phyloP scores from a whole-genome alignment of 2,329 filamentous ascomycete species.

The Epichloe gansuensis region DNA sequence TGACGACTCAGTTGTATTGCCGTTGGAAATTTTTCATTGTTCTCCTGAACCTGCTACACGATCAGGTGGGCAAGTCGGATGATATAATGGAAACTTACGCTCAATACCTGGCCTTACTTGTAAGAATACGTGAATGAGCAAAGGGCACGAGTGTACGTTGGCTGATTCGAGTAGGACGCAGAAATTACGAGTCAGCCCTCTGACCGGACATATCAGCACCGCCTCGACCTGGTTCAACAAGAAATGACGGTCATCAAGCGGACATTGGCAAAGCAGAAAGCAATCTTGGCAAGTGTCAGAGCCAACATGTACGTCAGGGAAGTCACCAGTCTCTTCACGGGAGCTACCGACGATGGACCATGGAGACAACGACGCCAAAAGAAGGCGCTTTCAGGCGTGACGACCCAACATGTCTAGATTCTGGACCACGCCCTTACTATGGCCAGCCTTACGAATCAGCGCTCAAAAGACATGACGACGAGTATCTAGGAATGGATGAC shows the following conservation, averaged over 20 bases:
- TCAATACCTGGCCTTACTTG: slow-evolving; percentile 28
- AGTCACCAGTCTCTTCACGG: slow-evolving; percentile 8
- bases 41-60: slow-evolving; percentile 27
- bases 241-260: slow-evolving; percentile 27
- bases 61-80: slow-evolving; percentile 24
- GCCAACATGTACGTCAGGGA: slow-evolving; percentile 11
- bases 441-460: neutral
- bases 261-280: slow-evolving; percentile 21
- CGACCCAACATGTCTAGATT: neutral
- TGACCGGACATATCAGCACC: slow-evolving; percentile 28
- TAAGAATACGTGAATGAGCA: slow-evolving; percentile 12
- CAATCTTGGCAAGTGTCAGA: slow-evolving; percentile 18
- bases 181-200: slow-evolving; percentile 14
- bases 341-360: slow-evolving; percentile 5
- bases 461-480: slow-evolving; percentile 6
- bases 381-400: neutral
- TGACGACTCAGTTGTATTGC: slow-evolving; percentile 26
- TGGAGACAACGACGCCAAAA: slow-evolving; percentile 1
- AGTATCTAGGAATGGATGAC: slow-evolving; percentile 13
- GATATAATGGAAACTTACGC: slow-evolving; percentile 31
- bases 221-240: slow-evolving; percentile 27
- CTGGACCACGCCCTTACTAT: neutral
- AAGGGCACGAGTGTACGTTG: neutral
- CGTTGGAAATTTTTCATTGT: slow-evolving; percentile 29
- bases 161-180: neutral